Evolutionary conservation across 169 alveolate species (phyloP), one percentile per base, ranked within the genome.

Genomic region (Eimeria tenella): DNA sequence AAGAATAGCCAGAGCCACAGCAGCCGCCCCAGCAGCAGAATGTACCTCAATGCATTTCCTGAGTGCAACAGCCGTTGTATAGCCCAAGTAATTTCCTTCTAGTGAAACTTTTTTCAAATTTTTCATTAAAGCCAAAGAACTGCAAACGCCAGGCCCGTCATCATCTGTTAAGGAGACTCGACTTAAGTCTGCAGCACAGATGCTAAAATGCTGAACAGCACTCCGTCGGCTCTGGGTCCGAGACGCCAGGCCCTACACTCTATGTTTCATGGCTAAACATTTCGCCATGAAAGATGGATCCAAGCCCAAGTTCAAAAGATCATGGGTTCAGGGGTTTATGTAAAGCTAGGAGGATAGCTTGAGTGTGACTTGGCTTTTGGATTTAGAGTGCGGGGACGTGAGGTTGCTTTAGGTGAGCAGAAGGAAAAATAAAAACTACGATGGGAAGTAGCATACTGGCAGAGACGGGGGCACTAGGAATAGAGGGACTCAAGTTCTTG

Each of bases 141-240:
- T 9, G 25, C 15, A 74, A 7, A 74, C 15, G 10, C 9, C 62
- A 19, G 60, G 63, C 17, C 63, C 62, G 25, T 74, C 84, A 21
- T 49, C 60, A 42, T 74, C 84, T 15, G 84, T 74, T 56, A 74
- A 74, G 25, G 31, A 9, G 19, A 50, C 84, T 1, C 84, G 84
- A 21, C 84, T 50, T 31, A 74, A 50, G 25, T 74, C 84, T 74
- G 68, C 11, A 17, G 19, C 19, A 10, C 68, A 31, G 42, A 31
- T 2, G 42, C 42, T 31, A 31, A 31, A 31, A 31, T 2, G 4
- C 42, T 31, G 42, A 31, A 31, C 42, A 70, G 9, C 15, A 70
- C 4, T 5, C 53, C 49, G 0, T 19, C 0, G 31, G 21, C 73
- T 52, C 49, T 23, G 31, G 31, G 31, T 52, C 79, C 79, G 15